Percentiles rank a stretch among this genome's conserved stretches.
Evolutionary conservation across 495 filamentous ascomycete species (phyloP).

Genomic region (Astrocystis sublimbata): DNA sequence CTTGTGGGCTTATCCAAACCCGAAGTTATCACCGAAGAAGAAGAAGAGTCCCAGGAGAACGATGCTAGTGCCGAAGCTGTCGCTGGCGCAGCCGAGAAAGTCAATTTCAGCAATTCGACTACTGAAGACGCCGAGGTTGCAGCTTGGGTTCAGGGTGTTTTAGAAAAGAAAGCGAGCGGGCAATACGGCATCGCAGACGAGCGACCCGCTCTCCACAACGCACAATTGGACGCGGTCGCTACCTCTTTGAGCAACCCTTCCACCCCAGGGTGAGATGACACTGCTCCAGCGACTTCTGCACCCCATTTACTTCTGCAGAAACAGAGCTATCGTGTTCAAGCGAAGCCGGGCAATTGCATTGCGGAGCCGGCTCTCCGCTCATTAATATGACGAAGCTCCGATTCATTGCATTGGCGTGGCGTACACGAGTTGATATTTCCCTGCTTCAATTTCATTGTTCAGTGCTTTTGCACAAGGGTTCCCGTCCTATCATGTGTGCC

Average conservation of each 20-base stretch:
- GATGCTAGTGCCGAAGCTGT: slow-evolving; percentile 47
- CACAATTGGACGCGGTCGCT: slow-evolving; percentile 64
- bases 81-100: slow-evolving; percentile 43
- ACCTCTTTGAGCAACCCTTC: slow-evolving; percentile 44
- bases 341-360: slow-evolving; percentile 14
- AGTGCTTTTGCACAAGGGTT: slow-evolving; percentile 22
- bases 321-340: background rate
- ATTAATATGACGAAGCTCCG: slow-evolving; percentile 27
- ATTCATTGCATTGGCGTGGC: slow-evolving; percentile 35
- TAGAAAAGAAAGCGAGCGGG: slow-evolving; percentile 61
- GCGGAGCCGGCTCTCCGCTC: slow-evolving; percentile 29
- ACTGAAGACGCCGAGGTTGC: slow-evolving; percentile 77
- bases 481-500: slow-evolving; percentile 18
- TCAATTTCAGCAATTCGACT: slow-evolving; percentile 42
- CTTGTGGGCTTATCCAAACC: slow-evolving; percentile 77
- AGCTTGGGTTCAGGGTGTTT: slow-evolving; percentile 76
- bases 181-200: slow-evolving; percentile 33
- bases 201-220: slow-evolving; percentile 75
- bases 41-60: slow-evolving; percentile 60
- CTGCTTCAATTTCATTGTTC: slow-evolving; percentile 8
- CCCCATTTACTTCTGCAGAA: slow-evolving; percentile 20
- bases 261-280: slow-evolving; percentile 23
- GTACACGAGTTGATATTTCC: slow-evolving; percentile 34
- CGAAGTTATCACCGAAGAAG: slow-evolving; percentile 75
- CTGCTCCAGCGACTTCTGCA: slow-evolving; percentile 6